These are phyloP conservation scores for Coffea humblotiana DNA, from an alignment of 305 asterid species.

Conservation along the genomic window DNA sequence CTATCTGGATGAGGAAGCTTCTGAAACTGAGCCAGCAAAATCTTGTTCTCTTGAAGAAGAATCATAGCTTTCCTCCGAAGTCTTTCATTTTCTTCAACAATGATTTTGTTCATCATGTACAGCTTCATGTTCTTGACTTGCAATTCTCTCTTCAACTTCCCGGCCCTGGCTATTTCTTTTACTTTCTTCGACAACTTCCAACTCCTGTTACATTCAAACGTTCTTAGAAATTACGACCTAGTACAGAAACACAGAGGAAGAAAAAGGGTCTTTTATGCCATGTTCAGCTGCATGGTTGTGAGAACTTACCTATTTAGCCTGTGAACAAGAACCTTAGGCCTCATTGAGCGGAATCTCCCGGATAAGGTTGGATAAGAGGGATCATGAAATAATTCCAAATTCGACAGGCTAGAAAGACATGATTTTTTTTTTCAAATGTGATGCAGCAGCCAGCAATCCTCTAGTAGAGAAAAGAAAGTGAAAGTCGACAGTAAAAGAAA, in stretches of 20 bases:
- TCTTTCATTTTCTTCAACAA: conserved; percentile 36
- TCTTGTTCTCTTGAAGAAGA: conserved; percentile 39
- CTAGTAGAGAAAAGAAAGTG: neutral
- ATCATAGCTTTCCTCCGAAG: conserved; percentile 27
- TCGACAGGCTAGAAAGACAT: conserved; percentile 3
- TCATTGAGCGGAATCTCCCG: neutral
- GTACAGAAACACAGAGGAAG: neutral
- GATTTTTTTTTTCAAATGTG: neutral
- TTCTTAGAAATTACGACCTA: neutral
- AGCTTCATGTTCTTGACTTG: conserved; percentile 38
- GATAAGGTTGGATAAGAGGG: conserved; percentile 4
- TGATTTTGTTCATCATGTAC: conserved; percentile 32
- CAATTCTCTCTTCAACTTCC: conserved; percentile 28
- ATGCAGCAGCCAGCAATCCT: neutral
- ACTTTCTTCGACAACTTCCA: conserved; percentile 19
- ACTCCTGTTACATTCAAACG: conserved; percentile 14
- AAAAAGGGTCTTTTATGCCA: neutral
- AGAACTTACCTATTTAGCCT: conserved; percentile 20
- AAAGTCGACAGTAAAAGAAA: neutral
- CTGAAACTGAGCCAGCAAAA: conserved; percentile 25
- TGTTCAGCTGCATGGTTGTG: neutral
- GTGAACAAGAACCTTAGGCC: conserved; percentile 14
- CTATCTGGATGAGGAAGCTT: neutral
- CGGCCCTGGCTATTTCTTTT: conserved; percentile 10
- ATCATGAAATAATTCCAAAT: neutral